Percentiles rank a stretch among this genome's conserved stretches.
phyloP scores from a whole-genome alignment of 78 protist genomes.

The Monocercomonoides exilis region DNA sequence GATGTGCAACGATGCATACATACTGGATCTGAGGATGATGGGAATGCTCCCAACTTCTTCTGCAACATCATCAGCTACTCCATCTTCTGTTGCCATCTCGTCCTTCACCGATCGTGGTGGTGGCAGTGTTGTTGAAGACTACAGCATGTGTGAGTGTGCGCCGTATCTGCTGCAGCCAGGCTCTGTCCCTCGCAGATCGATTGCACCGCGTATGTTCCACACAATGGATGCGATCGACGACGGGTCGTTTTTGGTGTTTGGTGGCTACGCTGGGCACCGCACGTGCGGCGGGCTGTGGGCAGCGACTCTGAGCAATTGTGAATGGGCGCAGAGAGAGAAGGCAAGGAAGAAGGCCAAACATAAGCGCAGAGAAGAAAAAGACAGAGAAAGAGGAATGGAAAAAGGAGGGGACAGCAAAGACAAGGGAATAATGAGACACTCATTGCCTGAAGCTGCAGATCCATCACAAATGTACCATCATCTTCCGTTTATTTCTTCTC shows the following conservation, averaged over 20 bases:
- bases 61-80: neutral
- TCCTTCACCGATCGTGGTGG: too few species aligned
- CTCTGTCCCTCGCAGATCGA: neutral
- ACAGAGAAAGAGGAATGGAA: neutral
- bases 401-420: neutral
- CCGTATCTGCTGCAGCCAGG: neutral
- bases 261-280: constrained; percentile 11
- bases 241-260: neutral
- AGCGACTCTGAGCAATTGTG: neutral
- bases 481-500: neutral
- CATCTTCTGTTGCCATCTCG: neutral
- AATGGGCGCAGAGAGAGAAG: neutral
- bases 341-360: neutral
- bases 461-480: neutral
- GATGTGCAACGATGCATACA: neutral
- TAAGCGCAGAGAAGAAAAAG: neutral
- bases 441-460: neutral
- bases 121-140: too few species aligned
- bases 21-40: neutral
- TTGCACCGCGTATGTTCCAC: constrained; percentile 2
- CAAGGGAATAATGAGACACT: too few species aligned
- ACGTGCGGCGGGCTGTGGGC: constrained; percentile 4
- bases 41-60: neutral
- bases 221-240: neutral
- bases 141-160: too few species aligned